Percentiles rank a stretch among this genome's conserved stretches.
phyloP scores from a whole-genome alignment of 495 filamentous ascomycete species.

The Stereocaulon alpinum region DNA sequence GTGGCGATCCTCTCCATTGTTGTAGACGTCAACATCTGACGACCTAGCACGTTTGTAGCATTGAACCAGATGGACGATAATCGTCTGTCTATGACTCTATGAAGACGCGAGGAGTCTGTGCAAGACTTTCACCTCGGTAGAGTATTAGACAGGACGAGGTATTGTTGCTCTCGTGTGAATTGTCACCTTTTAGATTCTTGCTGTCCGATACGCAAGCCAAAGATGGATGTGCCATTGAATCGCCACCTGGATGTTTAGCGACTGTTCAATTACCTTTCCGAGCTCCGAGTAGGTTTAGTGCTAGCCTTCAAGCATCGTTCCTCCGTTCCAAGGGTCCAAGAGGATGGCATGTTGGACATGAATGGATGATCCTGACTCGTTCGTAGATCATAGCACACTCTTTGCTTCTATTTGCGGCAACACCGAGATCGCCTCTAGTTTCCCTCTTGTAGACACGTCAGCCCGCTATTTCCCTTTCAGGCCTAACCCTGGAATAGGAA shows the following conservation, averaged over 20 bases:
- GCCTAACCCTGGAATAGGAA: neutral
- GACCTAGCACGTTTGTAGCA: no score
- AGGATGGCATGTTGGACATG: neutral
- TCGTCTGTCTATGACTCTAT: no score
- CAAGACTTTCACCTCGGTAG: neutral
- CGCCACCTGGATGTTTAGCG: neutral
- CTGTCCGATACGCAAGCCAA: neutral
- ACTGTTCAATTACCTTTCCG: neutral
- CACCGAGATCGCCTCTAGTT: conserved; percentile 1
- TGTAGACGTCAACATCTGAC: neutral
- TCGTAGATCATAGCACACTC: neutral
- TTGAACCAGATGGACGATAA: no score
- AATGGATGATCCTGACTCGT: neutral
- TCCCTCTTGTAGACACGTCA: neutral
- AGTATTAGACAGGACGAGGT: neutral
- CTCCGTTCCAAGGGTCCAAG: neutral
- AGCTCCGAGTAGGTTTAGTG: neutral
- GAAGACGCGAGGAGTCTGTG: no score
- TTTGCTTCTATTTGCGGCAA: neutral
- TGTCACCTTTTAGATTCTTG: neutral
- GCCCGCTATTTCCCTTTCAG: neutral
- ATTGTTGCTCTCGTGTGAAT: neutral
- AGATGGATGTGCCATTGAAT: neutral
- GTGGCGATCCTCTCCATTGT: neutral
- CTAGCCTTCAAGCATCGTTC: neutral